These are phyloP conservation scores for Brassica carinata DNA, from an alignment of 345 rosid species.

Conservation along the genomic window DNA sequence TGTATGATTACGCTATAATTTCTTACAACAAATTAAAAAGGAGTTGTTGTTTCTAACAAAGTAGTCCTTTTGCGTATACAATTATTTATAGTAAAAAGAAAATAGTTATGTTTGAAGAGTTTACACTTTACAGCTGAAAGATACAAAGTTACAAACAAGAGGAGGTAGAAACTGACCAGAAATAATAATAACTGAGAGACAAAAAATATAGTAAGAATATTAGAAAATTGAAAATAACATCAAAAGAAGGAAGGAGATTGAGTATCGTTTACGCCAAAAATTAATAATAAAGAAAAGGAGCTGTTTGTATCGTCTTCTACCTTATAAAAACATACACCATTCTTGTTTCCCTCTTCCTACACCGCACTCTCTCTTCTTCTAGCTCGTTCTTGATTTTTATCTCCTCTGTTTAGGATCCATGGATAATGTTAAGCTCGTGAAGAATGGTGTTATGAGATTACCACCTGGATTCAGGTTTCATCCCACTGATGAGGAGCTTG, in stretches of 20 bases:
- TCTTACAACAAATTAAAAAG: not conserved
- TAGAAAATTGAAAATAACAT: slow-evolving; percentile 8
- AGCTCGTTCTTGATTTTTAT: not conserved
- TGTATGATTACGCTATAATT: slow-evolving; percentile 30
- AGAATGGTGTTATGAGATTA: slow-evolving; percentile 72
- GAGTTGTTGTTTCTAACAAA: slow-evolving; percentile 16
- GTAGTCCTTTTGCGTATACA: slow-evolving; percentile 15
- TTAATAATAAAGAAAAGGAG: slow-evolving; percentile 31
- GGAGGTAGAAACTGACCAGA: slow-evolving; percentile 37
- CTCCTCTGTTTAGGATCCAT: slow-evolving; percentile 32
- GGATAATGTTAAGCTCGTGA: slow-evolving; percentile 73
- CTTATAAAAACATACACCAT: slow-evolving; percentile 38
- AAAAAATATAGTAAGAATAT: slow-evolving; percentile 23
- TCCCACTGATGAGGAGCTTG: slow-evolving; percentile 94
- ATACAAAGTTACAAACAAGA: slow-evolving; percentile 9
- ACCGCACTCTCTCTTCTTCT: slow-evolving; percentile 32
- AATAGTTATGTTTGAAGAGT: slow-evolving; percentile 9
- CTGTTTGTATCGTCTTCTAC: slow-evolving; percentile 37
- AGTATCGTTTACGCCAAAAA: slow-evolving; percentile 45
- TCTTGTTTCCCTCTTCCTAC: slow-evolving; percentile 44
- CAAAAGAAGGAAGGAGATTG: slow-evolving; percentile 46
- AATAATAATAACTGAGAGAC: slow-evolving; percentile 26
- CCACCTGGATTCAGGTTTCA: slow-evolving; percentile 98
- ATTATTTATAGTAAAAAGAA: not conserved
- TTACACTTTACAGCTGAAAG: slow-evolving; percentile 28